These are phyloP conservation scores for Naganishia vishniacii DNA, from an alignment of 768 basidiomycete species.

Conservation along the genomic window DNA sequence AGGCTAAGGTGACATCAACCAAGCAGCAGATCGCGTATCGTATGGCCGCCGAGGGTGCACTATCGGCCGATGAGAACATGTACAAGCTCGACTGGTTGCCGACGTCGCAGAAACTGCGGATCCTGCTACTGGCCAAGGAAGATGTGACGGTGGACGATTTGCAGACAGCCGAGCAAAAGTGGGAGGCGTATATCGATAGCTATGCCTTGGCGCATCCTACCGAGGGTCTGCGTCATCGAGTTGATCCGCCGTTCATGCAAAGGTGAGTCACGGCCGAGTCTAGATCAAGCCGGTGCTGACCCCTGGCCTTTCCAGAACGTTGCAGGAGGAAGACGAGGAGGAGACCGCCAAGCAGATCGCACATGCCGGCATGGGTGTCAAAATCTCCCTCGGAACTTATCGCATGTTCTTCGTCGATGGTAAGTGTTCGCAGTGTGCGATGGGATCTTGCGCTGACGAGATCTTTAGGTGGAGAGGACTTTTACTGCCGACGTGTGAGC, in stretches of 20 bases:
- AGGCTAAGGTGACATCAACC: constrained; percentile 35
- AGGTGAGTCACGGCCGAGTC: constrained; percentile 28
- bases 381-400: constrained; percentile 45
- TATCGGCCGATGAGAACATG: constrained; percentile 51
- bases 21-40: constrained; percentile 52
- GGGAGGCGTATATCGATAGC: constrained; percentile 52
- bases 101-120: constrained; percentile 12
- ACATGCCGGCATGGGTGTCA: constrained; percentile 42
- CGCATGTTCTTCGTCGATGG: constrained; percentile 48
- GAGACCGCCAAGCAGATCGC: constrained; percentile 28
- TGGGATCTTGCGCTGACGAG: background rate
- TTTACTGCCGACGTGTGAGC: constrained; percentile 1
- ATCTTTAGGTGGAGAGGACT: background rate
- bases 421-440: constrained; percentile 26
- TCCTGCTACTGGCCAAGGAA: constrained; percentile 51
- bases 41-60: constrained; percentile 49
- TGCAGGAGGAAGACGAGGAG: constrained; percentile 22
- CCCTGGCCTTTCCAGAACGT: constrained; percentile 26
- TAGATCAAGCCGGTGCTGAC: constrained; percentile 4
- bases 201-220: constrained; percentile 50
- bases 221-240: constrained; percentile 49
- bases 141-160: constrained; percentile 53
- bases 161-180: constrained; percentile 49
- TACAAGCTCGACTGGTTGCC: constrained; percentile 50
- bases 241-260: constrained; percentile 50